phyloP scores from a whole-genome alignment of 2,329 filamentous ascomycete genomes.

The Alternaria metachromatica region DNA sequence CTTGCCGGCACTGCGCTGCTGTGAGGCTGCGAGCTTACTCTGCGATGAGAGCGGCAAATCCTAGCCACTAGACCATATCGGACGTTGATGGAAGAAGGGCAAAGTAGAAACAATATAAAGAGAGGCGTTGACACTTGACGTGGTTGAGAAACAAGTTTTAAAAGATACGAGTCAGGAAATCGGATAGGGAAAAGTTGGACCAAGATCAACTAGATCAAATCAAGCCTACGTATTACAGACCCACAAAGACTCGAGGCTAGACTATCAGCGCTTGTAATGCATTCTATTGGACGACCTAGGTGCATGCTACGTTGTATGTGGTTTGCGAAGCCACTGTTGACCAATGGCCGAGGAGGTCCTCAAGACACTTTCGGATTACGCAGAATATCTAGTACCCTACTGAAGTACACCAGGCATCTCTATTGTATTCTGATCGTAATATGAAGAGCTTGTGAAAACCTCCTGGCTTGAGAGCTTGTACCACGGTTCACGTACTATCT shows the following conservation, averaged over 20 bases:
- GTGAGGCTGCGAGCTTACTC: constrained; percentile 27
- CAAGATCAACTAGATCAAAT: background rate
- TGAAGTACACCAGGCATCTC: background rate
- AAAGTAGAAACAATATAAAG: background rate
- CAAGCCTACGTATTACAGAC: background rate
- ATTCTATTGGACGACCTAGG: background rate
- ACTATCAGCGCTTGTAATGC: rapidly evolving
- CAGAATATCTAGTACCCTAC: background rate
- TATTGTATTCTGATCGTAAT: background rate
- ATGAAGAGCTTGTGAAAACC: background rate
- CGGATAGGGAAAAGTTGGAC: background rate
- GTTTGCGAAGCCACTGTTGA: background rate
- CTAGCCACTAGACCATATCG: constrained; percentile 41
- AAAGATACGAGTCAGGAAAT: background rate
- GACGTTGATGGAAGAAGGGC: constrained; percentile 10
- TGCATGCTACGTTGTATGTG: background rate
- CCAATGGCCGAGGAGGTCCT: background rate
- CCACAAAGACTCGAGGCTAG: background rate
- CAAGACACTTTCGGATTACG: background rate
- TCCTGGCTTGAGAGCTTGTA: background rate
- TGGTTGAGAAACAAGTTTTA: background rate
- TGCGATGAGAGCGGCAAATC: constrained; percentile 45
- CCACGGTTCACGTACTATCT: background rate
- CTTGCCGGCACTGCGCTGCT: constrained; percentile 37
- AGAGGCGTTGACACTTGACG: rapidly evolving